Base-by-base conservation (phyloP, 2,329 filamentous ascomycete genomes). In the Spiromastix sp. region DNA sequence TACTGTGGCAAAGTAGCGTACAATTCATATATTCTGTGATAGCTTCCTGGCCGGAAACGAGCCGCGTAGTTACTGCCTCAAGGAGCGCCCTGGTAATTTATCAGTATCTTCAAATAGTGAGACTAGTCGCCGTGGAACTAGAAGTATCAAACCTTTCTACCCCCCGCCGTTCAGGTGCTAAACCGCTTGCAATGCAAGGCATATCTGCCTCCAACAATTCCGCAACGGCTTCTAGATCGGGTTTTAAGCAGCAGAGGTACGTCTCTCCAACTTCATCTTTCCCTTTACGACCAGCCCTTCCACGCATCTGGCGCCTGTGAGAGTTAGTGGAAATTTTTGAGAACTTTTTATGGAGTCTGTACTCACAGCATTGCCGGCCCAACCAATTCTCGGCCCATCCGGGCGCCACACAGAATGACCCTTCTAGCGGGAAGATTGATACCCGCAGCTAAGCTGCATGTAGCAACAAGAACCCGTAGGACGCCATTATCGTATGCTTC, bases 371-470 rank as follows among this genome's bases (percentile, higher is more conserved):
- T 82, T 3, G 81, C 77, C 9, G 82, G 81, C 0, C 80, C 81
- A n/a, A 86, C 73, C 31, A 85, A 63, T 30, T 85, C 80, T 34
- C 78, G 70, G 0, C 82, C 82, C 79, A 86, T 85, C 26, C 78
- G 71, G 19, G 79, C 81, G 42, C 76, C 79, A 50, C 85, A 81
- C 17, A 84, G 67, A 39, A 87, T 84, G 1, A 87, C 82, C 44
- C 82, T 67, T 35, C 82, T 68, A 5, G 82, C 82, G 10, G 67
- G 67, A 12, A 87, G 61, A 55, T 87, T 86, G 39, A 87, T 84
- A n/a, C 82, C 82, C 10, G 81, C 82, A n/a, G 82, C 82, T 38
- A 87, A 68, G 51, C 80, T 85, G 48, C 81, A 85, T 2, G 82
- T 87, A 24, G 82, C 82, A 11, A 85, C 75, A 34, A 84, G 77